Conservation (phyloP, 768 basidiomycete genomes). For the Clathrus columnatus region DNA sequence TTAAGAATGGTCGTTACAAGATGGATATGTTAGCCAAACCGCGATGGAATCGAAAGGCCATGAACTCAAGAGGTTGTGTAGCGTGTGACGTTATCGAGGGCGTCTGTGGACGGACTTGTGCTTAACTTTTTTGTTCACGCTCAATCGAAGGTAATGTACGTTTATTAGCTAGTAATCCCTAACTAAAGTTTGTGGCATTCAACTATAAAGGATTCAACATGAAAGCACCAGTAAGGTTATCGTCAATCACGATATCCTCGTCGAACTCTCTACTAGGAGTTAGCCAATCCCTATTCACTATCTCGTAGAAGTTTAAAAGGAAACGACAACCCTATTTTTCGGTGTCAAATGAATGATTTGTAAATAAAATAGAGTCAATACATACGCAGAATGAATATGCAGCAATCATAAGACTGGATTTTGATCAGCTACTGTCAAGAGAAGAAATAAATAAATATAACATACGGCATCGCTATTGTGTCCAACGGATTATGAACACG, state of each 20-base stretch:
- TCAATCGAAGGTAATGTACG: too few relatives aligned
- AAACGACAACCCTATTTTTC: not conserved
- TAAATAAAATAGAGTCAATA: not conserved
- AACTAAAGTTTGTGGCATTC: too few relatives aligned
- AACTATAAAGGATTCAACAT: too few relatives aligned
- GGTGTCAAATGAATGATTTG: not conserved
- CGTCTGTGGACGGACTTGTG: too few relatives aligned
- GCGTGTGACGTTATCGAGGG: too few relatives aligned
- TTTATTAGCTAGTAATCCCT: too few relatives aligned
- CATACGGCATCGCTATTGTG: not conserved
- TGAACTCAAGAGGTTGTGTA: not conserved
- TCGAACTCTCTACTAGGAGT: not conserved
- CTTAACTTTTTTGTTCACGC: too few relatives aligned
- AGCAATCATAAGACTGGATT: not conserved
- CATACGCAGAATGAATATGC: not conserved
- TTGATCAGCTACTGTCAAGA: not conserved
- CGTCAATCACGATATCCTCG: not conserved
- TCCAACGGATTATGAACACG: not conserved
- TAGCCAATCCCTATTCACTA: not conserved
- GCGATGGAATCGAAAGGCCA: slow-evolving; percentile 9
- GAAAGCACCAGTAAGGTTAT: not conserved
- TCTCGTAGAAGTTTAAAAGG: not conserved
- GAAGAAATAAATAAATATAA: not conserved
- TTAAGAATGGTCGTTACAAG: not conserved
- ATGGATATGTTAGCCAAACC: slow-evolving; percentile 7